A percentile compares a stretch with the other conserved stretches of the same genome.
phyloP scores from a whole-genome alignment of 257 asterid species.

The Lycium ferocissimum region DNA sequence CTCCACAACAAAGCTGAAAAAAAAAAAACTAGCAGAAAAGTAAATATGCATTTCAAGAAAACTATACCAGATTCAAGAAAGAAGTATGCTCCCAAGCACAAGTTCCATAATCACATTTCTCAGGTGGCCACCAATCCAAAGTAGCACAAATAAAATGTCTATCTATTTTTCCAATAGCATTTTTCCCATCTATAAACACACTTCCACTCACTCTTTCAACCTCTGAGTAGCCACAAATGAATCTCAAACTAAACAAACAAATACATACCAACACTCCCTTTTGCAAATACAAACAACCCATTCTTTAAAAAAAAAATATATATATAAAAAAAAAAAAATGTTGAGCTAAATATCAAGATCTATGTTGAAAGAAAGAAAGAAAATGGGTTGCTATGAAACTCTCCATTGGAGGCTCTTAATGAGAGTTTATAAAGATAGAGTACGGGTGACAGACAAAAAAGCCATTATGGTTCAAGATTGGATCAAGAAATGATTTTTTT shows the following conservation, averaged over 20 bases:
- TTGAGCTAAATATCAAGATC: conserved; percentile 36
- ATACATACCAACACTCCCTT: conserved; percentile 31
- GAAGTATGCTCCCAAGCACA: conserved; percentile 89
- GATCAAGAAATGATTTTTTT: background rate
- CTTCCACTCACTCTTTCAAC: conserved; percentile 44
- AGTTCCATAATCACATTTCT: conserved; percentile 80
- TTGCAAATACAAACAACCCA: conserved; percentile 38
- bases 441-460: background rate
- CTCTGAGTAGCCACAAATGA: conserved; percentile 31
- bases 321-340: background rate
- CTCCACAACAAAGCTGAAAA: background rate
- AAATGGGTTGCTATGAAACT: background rate
- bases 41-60: background rate
- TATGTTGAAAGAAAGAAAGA: background rate
- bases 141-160: conserved; percentile 80
- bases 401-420: background rate
- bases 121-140: conserved; percentile 95
- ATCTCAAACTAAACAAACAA: conserved; percentile 35
- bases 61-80: conserved; percentile 69
- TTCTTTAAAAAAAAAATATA: background rate
- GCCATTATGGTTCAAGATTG: conserved; percentile 25
- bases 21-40: background rate
- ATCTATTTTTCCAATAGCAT: conserved; percentile 61
- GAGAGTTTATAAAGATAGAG: conserved; percentile 8
- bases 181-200: conserved; percentile 56